A percentile compares a stretch with the other conserved stretches of the same genome.
These are phyloP conservation scores for Backusella sp. DNA, from an alignment of 192 early-diverging fungal species.

Conservation along the genomic window DNA sequence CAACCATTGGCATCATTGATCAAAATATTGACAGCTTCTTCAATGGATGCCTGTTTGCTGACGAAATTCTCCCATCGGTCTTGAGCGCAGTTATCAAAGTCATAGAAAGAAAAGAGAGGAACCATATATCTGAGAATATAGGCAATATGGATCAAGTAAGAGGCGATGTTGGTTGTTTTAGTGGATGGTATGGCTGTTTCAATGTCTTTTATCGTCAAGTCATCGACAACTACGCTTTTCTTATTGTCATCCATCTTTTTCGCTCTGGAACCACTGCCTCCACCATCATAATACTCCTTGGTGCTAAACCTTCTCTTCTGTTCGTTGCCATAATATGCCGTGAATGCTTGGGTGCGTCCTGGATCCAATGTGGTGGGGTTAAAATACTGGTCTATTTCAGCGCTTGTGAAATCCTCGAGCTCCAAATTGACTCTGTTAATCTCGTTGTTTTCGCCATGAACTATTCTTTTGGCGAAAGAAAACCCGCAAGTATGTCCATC, in stretches of 20 bases:
- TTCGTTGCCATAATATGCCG: neutral
- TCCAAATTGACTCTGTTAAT: no score
- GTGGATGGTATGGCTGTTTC: neutral
- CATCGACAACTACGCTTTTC: neutral
- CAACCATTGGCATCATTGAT: neutral
- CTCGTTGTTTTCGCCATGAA: no score
- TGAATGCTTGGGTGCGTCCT: neutral
- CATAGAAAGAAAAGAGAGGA: neutral
- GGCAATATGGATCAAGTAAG: neutral
- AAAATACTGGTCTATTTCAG: neutral
- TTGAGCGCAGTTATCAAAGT: neutral
- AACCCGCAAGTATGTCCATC: neutral
- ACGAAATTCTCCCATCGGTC: neutral
- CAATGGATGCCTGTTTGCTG: no score
- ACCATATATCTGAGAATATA: neutral
- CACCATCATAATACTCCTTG: neutral
- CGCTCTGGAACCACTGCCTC: neutral
- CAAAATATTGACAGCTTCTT: no score
- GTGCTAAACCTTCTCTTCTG: neutral
- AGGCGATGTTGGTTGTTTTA: neutral
- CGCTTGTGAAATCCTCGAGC: neutral
- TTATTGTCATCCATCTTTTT: neutral
- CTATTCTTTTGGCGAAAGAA: no score
- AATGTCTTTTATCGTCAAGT: neutral
- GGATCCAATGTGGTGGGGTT: neutral